These are phyloP conservation scores for Cytospora mali DNA, from an alignment of 2,329 filamentous ascomycete species.

Conservation along the genomic window DNA sequence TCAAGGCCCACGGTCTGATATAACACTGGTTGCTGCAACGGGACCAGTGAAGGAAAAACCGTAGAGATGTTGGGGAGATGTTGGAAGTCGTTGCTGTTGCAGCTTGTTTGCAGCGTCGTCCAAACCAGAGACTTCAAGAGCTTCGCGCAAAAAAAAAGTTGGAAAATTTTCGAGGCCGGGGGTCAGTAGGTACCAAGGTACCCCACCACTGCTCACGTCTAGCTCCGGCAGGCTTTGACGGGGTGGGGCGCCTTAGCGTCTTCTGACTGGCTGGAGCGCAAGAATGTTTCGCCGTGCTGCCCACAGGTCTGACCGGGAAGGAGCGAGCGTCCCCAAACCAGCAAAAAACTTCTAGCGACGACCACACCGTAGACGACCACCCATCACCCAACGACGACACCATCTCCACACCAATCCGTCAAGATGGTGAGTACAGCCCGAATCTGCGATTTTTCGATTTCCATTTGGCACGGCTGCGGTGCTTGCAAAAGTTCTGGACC, in stretches of 20 bases:
- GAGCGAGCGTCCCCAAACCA: slow-evolving; percentile 22
- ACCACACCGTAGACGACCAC: slow-evolving; percentile 18
- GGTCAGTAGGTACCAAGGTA: slow-evolving; percentile 24
- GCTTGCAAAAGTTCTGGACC: slow-evolving; percentile 16
- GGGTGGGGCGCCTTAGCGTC: slow-evolving; percentile 2
- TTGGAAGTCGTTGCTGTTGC: slow-evolving; percentile 17
- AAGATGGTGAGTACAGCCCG: slow-evolving; percentile 29
- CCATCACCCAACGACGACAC: slow-evolving; percentile 25
- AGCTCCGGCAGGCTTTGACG: slow-evolving; percentile 15
- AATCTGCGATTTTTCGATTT: slow-evolving; percentile 22
- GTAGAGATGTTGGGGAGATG: slow-evolving; percentile 10
- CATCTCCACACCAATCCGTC: slow-evolving; percentile 29
- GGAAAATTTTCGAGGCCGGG: slow-evolving; percentile 25
- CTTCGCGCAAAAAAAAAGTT: slow-evolving; percentile 25
- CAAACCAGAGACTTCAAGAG: slow-evolving; percentile 13
- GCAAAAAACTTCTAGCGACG: slow-evolving; percentile 25
- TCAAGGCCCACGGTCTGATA: slow-evolving; percentile 7
- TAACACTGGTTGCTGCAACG: slow-evolving; percentile 14
- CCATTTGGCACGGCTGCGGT: slow-evolving; percentile 1
- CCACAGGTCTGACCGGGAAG: slow-evolving; percentile 22
- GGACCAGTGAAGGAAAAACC: slow-evolving; percentile 14
- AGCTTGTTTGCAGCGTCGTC: slow-evolving; percentile 18
- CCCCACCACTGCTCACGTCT: slow-evolving; percentile 24
- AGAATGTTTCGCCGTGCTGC: slow-evolving; percentile 25
- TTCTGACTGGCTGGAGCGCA: slow-evolving; percentile 22